Percentiles rank a stretch among this genome's conserved stretches.
These are phyloP conservation scores for Sicyos baderoa DNA, from an alignment of 306 rosid genomes.

Conservation along the genomic window DNA sequence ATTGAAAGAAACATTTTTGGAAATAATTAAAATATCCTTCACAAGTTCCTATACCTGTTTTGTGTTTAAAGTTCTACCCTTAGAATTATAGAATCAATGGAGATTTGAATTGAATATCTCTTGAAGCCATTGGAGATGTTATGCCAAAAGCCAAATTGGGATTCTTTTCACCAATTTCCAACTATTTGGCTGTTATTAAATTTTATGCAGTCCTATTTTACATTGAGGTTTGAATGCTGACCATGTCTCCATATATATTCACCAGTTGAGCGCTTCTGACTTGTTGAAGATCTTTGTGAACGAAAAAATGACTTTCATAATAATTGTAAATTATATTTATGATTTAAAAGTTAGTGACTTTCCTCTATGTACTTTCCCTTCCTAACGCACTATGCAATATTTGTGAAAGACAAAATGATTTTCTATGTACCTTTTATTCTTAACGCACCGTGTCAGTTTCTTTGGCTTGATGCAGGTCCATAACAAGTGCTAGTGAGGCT, in stretches of 20 bases:
- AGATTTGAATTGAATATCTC: background rate
- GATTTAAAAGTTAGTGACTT: background rate
- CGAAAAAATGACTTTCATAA: background rate
- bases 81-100: background rate
- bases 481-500: slow-evolving; percentile 36
- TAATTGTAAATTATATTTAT: background rate
- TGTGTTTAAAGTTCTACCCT: background rate
- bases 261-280: background rate
- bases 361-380: background rate
- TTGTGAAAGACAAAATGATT: background rate
- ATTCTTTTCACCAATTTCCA: background rate
- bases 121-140: background rate
- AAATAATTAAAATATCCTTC: background rate
- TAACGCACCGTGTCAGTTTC: slow-evolving; percentile 5
- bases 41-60: background rate
- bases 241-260: background rate
- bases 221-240: background rate
- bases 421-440: background rate
- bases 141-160: background rate
- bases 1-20: background rate
- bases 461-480: slow-evolving; percentile 26
- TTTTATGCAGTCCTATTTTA: background rate
- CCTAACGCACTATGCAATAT: background rate
- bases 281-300: background rate
- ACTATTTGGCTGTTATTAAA: background rate